These are phyloP conservation scores for Grosmannia clavigera DNA, from an alignment of 2,329 filamentous ascomycete genomes.

Conservation along the genomic window DNA sequence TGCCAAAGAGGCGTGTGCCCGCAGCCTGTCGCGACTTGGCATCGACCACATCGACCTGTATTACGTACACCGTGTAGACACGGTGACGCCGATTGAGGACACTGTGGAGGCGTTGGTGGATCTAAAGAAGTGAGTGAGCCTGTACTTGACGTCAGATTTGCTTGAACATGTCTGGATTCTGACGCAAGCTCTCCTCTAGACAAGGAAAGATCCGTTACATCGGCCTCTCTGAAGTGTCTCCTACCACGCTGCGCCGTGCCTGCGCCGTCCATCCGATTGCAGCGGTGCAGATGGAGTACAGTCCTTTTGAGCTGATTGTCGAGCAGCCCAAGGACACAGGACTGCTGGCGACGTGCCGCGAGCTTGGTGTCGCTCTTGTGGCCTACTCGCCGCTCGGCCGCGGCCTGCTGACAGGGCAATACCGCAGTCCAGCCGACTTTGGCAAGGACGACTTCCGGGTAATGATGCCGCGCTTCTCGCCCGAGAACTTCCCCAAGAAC, in stretches of 20 bases:
- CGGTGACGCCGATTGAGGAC: conserved; percentile 29
- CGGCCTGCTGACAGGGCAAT: conserved; percentile 27
- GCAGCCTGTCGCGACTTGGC: conserved; percentile 32
- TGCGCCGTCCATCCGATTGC: conserved; percentile 35
- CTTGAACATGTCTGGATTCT: no score
- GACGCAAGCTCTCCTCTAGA: not conserved
- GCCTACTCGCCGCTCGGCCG: conserved; percentile 28
- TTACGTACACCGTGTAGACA: conserved; percentile 37
- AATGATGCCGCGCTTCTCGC: conserved; percentile 25
- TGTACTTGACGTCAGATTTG: no score
- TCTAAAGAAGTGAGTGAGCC: conserved; percentile 20
- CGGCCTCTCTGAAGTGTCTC: conserved; percentile 39
- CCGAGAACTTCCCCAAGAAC: conserved; percentile 37
- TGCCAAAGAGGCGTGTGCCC: conserved; percentile 15
- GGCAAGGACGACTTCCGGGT: conserved; percentile 8
- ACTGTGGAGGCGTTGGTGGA: conserved; percentile 35
- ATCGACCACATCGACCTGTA: conserved; percentile 42
- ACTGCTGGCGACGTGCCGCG: conserved; percentile 29
- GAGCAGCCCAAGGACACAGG: conserved; percentile 32
- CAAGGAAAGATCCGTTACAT: conserved; percentile 44
- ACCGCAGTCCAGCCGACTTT: conserved; percentile 13
- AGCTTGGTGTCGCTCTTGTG: conserved; percentile 30
- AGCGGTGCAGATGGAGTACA: conserved; percentile 43
- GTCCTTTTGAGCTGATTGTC: conserved; percentile 42
- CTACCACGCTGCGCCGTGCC: conserved; percentile 37